Evolutionary conservation across 1,284 basidiomycete species (phyloP).

Genomic region (Clitocybe nebularis): DNA sequence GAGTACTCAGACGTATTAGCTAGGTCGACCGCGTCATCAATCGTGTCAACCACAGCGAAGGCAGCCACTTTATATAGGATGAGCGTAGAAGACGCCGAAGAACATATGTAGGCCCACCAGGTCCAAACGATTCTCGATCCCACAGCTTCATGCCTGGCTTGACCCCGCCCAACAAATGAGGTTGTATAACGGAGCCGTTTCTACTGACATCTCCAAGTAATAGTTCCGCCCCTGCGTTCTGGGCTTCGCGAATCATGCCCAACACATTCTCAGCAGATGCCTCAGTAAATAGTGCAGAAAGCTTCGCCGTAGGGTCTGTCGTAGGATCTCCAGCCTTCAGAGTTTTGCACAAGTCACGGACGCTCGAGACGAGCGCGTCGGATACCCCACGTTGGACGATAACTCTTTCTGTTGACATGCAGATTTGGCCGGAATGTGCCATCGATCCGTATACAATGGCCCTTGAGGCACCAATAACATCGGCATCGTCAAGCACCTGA

Average conservation of each 20-base stretch:
- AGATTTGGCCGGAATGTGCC: conserved; percentile 63
- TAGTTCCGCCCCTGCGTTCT: conserved; percentile 48
- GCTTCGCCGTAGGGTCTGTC: conserved; percentile 19
- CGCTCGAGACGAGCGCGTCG: conserved; percentile 30
- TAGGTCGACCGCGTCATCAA: conserved; percentile 50
- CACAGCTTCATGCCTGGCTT: conserved; percentile 48
- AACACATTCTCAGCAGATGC: conserved; percentile 48
- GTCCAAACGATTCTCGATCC: conserved; percentile 59
- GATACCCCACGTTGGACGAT: conserved; percentile 48
- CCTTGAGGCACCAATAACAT: conserved; percentile 54
- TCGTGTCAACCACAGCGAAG: conserved; percentile 42
- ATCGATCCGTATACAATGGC: conserved; percentile 57
- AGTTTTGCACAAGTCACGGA: conserved; percentile 28
- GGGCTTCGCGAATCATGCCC: conserved; percentile 46
- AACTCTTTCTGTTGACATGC: conserved; percentile 70
- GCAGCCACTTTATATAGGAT: conserved; percentile 34
- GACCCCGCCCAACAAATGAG: conserved; percentile 48
- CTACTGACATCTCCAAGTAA: conserved; percentile 42
- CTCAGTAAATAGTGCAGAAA: conserved; percentile 46
- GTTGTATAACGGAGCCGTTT: conserved; percentile 45
- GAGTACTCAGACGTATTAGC: conserved; percentile 57
- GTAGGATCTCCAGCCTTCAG: conserved; percentile 35
- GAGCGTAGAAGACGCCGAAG: conserved; percentile 6
- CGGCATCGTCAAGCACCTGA: conserved; percentile 59
- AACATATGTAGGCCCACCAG: conserved; percentile 33